Conservation (phyloP, 75 land plant species). For the Isoetes taiwanensis region DNA sequence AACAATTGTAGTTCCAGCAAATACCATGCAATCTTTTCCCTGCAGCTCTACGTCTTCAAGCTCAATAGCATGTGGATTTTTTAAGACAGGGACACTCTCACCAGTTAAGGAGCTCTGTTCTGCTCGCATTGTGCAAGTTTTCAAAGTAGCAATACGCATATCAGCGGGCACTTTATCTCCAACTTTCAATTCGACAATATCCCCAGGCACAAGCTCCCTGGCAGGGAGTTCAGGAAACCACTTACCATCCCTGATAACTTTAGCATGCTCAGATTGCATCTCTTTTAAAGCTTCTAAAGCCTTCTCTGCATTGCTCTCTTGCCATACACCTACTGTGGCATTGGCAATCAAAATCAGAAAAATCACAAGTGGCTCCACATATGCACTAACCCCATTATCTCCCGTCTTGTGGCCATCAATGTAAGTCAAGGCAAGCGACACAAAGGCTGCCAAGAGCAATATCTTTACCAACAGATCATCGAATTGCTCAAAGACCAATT, state of each 20-base stretch:
- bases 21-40: conserved; percentile 75
- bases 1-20: conserved; percentile 77
- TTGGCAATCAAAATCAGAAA: conserved; percentile 56
- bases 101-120: conserved; percentile 85
- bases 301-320: conserved; percentile 82
- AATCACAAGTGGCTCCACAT: conserved; percentile 77
- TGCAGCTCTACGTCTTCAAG: conserved; percentile 59
- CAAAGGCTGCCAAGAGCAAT: conserved; percentile 51
- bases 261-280: conserved; percentile 59
- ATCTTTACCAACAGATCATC: conserved; percentile 74
- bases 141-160: conserved; percentile 47
- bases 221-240: conserved; percentile 53
- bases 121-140: conserved; percentile 53
- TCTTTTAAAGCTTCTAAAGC: conserved; percentile 81
- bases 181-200: conserved; percentile 61
- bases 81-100: conserved; percentile 60
- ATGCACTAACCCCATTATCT: conserved; percentile 42
- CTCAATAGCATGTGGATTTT: conserved; percentile 23
- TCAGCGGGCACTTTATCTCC: conserved; percentile 92
- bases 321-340: conserved; percentile 85
- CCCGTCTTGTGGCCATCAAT: conserved; percentile 30
- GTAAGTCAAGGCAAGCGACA: conserved; percentile 52
- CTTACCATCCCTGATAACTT: conserved; percentile 50
- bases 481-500: conserved; percentile 68
- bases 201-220: conserved; percentile 83